phyloP scores from a whole-genome alignment of 2,329 filamentous ascomycete species.

The Phialophora tarda region DNA sequence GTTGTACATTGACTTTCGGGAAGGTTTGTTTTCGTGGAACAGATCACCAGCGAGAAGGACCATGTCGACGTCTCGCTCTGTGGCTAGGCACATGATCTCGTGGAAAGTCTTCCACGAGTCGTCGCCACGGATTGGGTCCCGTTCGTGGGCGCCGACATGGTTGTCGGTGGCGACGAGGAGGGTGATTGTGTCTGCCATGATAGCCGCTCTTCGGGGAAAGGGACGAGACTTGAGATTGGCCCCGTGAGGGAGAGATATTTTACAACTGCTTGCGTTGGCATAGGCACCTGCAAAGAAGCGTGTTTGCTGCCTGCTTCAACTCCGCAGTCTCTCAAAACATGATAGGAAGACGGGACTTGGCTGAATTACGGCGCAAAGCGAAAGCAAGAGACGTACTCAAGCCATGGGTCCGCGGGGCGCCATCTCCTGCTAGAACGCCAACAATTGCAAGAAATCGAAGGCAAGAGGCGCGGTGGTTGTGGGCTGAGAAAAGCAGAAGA shows the following conservation, averaged over 20 bases:
- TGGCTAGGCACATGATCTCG: slow-evolving; percentile 89
- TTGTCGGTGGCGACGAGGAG: slow-evolving; percentile 95
- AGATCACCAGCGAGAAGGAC: slow-evolving; percentile 91
- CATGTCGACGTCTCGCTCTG: slow-evolving; percentile 93
- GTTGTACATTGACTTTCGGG: slow-evolving; percentile 92
- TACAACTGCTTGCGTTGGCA: background rate
- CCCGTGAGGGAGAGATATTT: background rate
- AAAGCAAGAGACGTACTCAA: background rate
- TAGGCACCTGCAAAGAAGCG: slow-evolving; percentile 10
- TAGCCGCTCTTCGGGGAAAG: slow-evolving; percentile 36
- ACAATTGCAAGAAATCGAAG: background rate
- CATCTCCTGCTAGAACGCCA: background rate
- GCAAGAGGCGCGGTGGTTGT: background rate
- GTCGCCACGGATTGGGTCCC: slow-evolving; percentile 90
- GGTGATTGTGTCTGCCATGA: slow-evolving; percentile 80
- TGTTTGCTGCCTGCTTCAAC: slow-evolving; percentile 23
- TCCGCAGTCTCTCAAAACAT: background rate
- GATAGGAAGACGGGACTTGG: background rate
- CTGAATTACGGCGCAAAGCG: background rate
- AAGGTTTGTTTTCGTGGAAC: slow-evolving; percentile 98
- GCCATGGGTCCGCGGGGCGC: background rate
- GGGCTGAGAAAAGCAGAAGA: background rate
- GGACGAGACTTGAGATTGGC: background rate
- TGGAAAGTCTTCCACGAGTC: slow-evolving; percentile 97
- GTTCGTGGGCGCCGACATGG: slow-evolving; percentile 95